Base-by-base conservation (phyloP, 208 protist genomes). In the Trypanosoma grayi region DNA sequence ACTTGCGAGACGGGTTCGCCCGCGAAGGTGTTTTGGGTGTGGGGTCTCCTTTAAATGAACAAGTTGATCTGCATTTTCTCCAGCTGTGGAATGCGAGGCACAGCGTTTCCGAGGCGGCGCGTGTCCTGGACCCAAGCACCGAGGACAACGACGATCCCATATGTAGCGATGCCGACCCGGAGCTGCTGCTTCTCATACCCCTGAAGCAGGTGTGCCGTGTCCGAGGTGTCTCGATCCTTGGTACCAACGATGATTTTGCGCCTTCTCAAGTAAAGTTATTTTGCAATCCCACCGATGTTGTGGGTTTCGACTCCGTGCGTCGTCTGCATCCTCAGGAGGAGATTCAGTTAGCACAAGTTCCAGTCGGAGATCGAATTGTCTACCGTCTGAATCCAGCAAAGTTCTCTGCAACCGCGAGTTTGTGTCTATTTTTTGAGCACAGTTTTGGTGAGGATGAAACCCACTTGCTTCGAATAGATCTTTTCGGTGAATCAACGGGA, bases 101-200 rank as follows among this genome's bases (percentile, higher is more conserved):
- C 24, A 79, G 65, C 6, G 51, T 64, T 27, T 45, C 59, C n/a
- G 77, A 88, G 34, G 82, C 78, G 0, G 33, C 52, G 18, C 71
- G 85, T 5, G 48, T 94, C 1, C 88, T 94, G 30, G 75, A 85
- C 39, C 73, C 77, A 0, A 66, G 54, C 30, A 71, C 37, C 20
- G 51, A 47, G 4, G 56, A 77, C 37, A 92, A 94, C 64, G 65
- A 73, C 14, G 62, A 82, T 10, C 78, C 88, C 0, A 60, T 94
- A 6, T 83, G 73, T 60, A 95, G 88, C 27, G 89, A 95, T 59
- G 79, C 77, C 45, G 89, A 92, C 62, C 79, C 83, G 16, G 83
- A 95, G 56, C 48, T 93, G 44, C 67, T 95, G 34, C 60, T 95
- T 10, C 60, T 73, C n/a, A 59, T 89, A 20, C 83, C 85, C n/a